Percentiles rank a stretch among this genome's conserved stretches.
Evolutionary conservation across 495 filamentous ascomycete genomes (phyloP).

Genomic region (Penicillium desertorum): DNA sequence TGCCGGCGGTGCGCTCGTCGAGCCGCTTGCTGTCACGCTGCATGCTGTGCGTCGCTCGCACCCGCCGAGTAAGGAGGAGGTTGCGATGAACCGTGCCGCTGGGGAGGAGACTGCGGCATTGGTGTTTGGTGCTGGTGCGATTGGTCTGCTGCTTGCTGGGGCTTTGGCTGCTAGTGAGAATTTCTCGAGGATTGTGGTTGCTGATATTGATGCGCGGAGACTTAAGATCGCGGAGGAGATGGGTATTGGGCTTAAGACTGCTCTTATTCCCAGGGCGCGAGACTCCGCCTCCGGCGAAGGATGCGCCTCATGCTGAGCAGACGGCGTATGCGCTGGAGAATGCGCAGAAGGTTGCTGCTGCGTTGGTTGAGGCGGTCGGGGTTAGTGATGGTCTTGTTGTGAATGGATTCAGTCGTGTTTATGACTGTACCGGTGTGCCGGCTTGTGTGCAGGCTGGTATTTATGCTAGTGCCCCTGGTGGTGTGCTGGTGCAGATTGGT

Average conservation of each 20-base stretch:
- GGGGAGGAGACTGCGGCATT: slow-evolving; percentile 55
- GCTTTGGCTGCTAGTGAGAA: slow-evolving; percentile 60
- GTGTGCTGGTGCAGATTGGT: slow-evolving; percentile 82
- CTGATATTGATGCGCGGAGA: slow-evolving; percentile 73
- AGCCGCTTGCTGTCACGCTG: slow-evolving; percentile 77
- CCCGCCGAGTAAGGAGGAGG: slow-evolving; percentile 43
- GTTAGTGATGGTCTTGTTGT: slow-evolving; percentile 27
- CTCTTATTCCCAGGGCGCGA: slow-evolving; percentile 58
- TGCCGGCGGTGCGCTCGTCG: slow-evolving; percentile 70
- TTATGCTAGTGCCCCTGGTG: slow-evolving; percentile 76
- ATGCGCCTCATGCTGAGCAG: slow-evolving; percentile 45
- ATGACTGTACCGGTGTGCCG: slow-evolving; percentile 91
- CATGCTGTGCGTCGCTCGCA: slow-evolving; percentile 67
- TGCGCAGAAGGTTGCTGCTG: slow-evolving; percentile 46
- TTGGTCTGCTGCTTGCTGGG: slow-evolving; percentile 70
- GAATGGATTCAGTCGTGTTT: slow-evolving; percentile 71
- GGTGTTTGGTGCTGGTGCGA: slow-evolving; percentile 78
- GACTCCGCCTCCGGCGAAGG: slow-evolving; percentile 34
- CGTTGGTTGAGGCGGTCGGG: slow-evolving; percentile 42
- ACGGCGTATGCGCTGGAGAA: slow-evolving; percentile 38
- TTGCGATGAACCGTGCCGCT: slow-evolving; percentile 18
- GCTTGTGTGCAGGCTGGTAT: slow-evolving; percentile 83
- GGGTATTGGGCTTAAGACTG: slow-evolving; percentile 61
- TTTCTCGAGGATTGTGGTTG: slow-evolving; percentile 71
- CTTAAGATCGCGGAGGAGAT: slow-evolving; percentile 70